Evolutionary conservation across 108 stramenopile species (phyloP).

Genomic region (Fistulifera pelliculosa): DNA sequence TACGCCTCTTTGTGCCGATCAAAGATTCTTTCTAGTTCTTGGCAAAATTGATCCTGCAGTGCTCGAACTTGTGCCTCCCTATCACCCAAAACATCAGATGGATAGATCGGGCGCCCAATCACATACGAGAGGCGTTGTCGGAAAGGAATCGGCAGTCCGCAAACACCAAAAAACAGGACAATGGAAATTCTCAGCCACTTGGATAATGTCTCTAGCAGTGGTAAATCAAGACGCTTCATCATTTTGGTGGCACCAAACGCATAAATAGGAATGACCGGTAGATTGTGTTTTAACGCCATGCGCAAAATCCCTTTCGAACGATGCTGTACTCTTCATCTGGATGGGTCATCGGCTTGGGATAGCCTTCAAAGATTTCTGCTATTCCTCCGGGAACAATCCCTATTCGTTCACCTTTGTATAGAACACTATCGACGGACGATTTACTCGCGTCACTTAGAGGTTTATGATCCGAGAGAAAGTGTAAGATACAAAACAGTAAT

Average conservation of each 20-base stretch:
- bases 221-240: conserved; percentile 75
- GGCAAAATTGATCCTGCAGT: conserved; percentile 77
- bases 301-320: conserved; percentile 81
- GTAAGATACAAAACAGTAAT: conserved; percentile 1
- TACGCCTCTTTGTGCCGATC: conserved; percentile 82
- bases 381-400: conserved; percentile 87
- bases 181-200: conserved; percentile 58
- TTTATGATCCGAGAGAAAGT: not conserved
- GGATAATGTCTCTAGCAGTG: conserved; percentile 63
- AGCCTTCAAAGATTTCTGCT: conserved; percentile 90
- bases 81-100: conserved; percentile 9
- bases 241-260: conserved; percentile 85
- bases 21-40: conserved; percentile 69
- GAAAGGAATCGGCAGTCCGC: conserved; percentile 73
- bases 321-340: conserved; percentile 80
- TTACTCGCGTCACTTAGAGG: conserved; percentile 65
- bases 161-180: conserved; percentile 56
- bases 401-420: conserved; percentile 34
- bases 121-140: conserved; percentile 66
- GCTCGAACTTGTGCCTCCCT: conserved; percentile 49
- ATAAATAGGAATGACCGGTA: conserved; percentile 83
- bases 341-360: conserved; percentile 56
- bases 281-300: conserved; percentile 67
- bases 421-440: conserved; percentile 40
- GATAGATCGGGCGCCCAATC: conserved; percentile 65